Base-by-base conservation (phyloP, 2,329 filamentous ascomycete species). In the Didymella arachidicola region DNA sequence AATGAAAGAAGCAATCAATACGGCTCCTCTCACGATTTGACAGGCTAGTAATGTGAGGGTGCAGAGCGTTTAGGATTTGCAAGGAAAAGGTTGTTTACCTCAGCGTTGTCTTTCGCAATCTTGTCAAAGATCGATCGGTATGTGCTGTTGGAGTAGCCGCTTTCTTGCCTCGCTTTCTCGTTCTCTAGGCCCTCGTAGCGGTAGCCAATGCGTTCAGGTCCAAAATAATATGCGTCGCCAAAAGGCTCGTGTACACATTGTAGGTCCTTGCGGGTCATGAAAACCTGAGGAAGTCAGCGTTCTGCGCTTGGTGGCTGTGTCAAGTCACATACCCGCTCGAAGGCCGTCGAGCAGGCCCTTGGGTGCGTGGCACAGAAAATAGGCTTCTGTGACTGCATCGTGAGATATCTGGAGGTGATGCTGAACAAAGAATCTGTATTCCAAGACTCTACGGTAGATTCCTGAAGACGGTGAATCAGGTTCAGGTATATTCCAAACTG, bases 361-460 rank as follows among this genome's bases (percentile, higher is more conserved):
- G 95, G 95, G 79, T 98, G 94, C 70, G 95, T 98, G 57, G 89
- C 92, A 72, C 95, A 88, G 77, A 98, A 98, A 77, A 98, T 91
- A 38, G 91, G 90, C 74, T 88, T 95, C 45, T 56, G 53, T 39
- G 53, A 77, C 81, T 84, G 68, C 90, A 93, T 93, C 12, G 22
- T 72, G 56, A 41, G 29, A 38, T 55, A 26, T 41, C 57, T 59
- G 25, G n/a, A 51, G 53, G 61, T 54, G 58, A 60, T 61, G 18
- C 45, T 50, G 32, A 46, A 55, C 49, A 54, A 38, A 38, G 30
- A 43, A 63, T 67, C 66, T 70, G 42, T 71, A 43, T 69, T 70
- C 59, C 65, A 73, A 68, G 65, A 68, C 63, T 59, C 62, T 56
- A 39, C 56, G 16, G 57, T 29, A 57, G 43, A 32, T 53, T 44